Evolutionary conservation across 805 yeast species (phyloP), one percentile per base, ranked within the genome.

Genomic region (Torulaspora quercuum): DNA sequence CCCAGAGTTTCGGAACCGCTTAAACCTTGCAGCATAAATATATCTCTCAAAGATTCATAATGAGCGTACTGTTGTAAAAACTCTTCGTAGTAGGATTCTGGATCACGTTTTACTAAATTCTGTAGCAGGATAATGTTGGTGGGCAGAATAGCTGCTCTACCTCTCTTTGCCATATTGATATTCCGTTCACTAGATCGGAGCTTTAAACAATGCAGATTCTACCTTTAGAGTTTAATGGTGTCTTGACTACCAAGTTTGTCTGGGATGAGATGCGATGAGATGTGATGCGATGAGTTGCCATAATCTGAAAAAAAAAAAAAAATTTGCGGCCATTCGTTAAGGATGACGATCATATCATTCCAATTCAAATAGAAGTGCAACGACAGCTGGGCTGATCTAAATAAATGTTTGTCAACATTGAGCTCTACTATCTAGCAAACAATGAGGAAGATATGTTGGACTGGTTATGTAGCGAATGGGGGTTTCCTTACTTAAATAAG

Each of bases 121-220:
- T 92, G 98, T 42, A 92, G 66, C 45, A 90, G 68, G 24, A 94
- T 89, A 57, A 92, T 83, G 63, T 92, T 92, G 12, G 88, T 84
- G 7, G 97, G 97, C 57, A 90, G 69, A 39, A 89, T 73, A 29
- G 97, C 96, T 17, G 95, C 92, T 74, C 96, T 84, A 65, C 84
- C 80, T 61, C 80, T 75, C 63, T 81, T 85, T 22, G 76, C 95
- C 97, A 90, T 90, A 15, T 26, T 23, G 28, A 20, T 7, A 13
- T 5, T 10, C 10, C 12, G 16, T 9, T 20, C 7, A 14, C 17
- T 13, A 4, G 14, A 13, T 5, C 13, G n/a, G n/a, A n/a, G n/a
- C n/a, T n/a, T n/a, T n/a, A n/a, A n/a, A n/a, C n/a, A n/a, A n/a
- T n/a, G n/a, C n/a, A n/a, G n/a, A n/a, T n/a, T n/a, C n/a, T n/a